Percentiles rank a stretch among this genome's conserved stretches.
These are phyloP conservation scores for Ramalina peruviana DNA, from an alignment of 495 filamentous ascomycete species.

Conservation along the genomic window DNA sequence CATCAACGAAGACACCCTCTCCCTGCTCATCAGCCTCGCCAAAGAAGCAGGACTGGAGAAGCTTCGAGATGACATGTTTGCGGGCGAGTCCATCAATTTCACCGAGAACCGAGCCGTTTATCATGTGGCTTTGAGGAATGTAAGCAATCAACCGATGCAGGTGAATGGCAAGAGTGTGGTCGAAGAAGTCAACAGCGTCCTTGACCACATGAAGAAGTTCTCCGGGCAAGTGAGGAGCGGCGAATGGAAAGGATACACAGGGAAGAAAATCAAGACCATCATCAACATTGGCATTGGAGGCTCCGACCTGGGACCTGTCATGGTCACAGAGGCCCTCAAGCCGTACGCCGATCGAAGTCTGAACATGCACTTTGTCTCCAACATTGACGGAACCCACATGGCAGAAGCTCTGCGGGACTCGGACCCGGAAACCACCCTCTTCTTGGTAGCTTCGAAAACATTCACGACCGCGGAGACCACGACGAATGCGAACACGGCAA, in stretches of 20 bases:
- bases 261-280: conserved; percentile 91
- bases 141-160: conserved; percentile 69
- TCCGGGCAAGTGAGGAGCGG: conserved; percentile 87
- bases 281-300: conserved; percentile 98
- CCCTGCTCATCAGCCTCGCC: conserved; percentile 72
- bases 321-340: conserved; percentile 96
- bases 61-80: conserved; percentile 94
- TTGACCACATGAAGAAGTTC: conserved; percentile 96
- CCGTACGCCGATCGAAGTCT: conserved; percentile 73
- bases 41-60: conserved; percentile 82
- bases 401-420: conserved; percentile 81
- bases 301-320: conserved; percentile 95
- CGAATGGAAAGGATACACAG: conserved; percentile 96
- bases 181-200: conserved; percentile 78
- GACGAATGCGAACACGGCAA: conserved; percentile 93
- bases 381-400: conserved; percentile 97
- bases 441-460: conserved; percentile 96
- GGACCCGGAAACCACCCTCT: conserved; percentile 91
- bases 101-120: conserved; percentile 94
- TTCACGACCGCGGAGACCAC: conserved; percentile 97
- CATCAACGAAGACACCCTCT: conserved; percentile 82
- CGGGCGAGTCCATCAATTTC: conserved; percentile 96
- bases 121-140: conserved; percentile 85
- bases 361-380: conserved; percentile 95
- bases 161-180: conserved; percentile 94